Evolutionary conservation across 352 stramenopile species (phyloP).

Genomic region (Paralagenidium karlingii): DNA sequence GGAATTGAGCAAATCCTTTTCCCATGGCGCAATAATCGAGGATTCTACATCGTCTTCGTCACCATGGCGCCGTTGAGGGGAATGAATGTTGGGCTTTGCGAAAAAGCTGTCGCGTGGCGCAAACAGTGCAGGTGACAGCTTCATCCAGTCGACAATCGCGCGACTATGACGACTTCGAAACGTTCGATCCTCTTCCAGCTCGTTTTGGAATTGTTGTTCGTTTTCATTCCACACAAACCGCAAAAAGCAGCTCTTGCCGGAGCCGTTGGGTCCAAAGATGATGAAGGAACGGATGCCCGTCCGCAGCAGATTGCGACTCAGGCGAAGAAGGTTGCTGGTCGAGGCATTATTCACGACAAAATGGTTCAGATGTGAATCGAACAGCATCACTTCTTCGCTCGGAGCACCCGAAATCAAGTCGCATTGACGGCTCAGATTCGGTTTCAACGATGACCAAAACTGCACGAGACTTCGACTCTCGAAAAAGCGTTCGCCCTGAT

Average conservation of each 20-base stretch:
- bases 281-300: background rate
- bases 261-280: background rate
- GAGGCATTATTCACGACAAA: background rate
- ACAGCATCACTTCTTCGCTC: background rate
- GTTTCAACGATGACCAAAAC: too few relatives aligned
- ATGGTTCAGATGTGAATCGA: too few relatives aligned
- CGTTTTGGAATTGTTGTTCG: background rate
- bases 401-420: background rate
- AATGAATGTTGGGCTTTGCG: background rate
- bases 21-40: background rate
- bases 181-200: background rate
- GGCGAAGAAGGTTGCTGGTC: background rate
- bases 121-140: slow-evolving; percentile 1
- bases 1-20: background rate
- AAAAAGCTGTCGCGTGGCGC: background rate
- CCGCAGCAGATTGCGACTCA: background rate
- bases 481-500: background rate
- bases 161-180: too few relatives aligned
- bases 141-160: too few relatives aligned
- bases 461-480: background rate
- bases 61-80: too few relatives aligned
- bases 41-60: background rate
- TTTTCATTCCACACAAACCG: background rate
- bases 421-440: too few relatives aligned
- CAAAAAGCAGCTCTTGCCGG: background rate